phyloP scores from a whole-genome alignment of 306 rosid genomes.

The Alnus rubra region DNA sequence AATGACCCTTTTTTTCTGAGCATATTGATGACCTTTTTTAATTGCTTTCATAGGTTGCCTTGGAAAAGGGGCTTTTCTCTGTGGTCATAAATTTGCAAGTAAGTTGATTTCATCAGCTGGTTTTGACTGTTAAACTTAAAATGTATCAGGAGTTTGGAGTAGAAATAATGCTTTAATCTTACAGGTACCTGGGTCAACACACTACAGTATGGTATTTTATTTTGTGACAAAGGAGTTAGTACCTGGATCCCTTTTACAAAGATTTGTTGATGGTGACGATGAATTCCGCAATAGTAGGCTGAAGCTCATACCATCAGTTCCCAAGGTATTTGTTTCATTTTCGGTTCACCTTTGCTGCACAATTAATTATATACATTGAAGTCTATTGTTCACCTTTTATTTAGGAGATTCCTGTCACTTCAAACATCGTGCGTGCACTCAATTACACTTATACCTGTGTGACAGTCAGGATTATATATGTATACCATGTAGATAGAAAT shows the following conservation, averaged over 20 bases:
- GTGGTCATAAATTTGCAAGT: slow-evolving; percentile 83
- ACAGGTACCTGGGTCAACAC: slow-evolving; percentile 94
- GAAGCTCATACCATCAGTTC: slow-evolving; percentile 97
- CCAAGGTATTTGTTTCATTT: slow-evolving; percentile 59
- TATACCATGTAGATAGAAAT: background rate
- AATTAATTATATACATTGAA: background rate
- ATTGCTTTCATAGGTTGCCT: slow-evolving; percentile 68
- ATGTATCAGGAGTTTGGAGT: slow-evolving; percentile 23
- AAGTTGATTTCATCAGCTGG: slow-evolving; percentile 42
- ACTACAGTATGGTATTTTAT: slow-evolving; percentile 96
- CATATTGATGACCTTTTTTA: slow-evolving; percentile 16
- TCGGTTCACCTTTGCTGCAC: background rate
- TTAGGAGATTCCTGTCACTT: background rate
- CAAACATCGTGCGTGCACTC: background rate
- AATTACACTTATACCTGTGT: background rate
- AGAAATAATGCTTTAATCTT: slow-evolving; percentile 28
- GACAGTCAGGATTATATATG: background rate
- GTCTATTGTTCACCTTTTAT: background rate
- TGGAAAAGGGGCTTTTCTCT: slow-evolving; percentile 91
- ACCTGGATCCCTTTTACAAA: slow-evolving; percentile 92
- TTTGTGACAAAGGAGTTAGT: slow-evolving; percentile 80
- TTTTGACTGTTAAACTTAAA: slow-evolving; percentile 8
- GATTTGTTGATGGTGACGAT: slow-evolving; percentile 96
- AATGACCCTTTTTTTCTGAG: slow-evolving; percentile 14
- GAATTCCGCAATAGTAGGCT: slow-evolving; percentile 96